These are phyloP conservation scores for Trichoderma sp. DNA, from an alignment of 2,329 filamentous ascomycete genomes.

Conservation along the genomic window DNA sequence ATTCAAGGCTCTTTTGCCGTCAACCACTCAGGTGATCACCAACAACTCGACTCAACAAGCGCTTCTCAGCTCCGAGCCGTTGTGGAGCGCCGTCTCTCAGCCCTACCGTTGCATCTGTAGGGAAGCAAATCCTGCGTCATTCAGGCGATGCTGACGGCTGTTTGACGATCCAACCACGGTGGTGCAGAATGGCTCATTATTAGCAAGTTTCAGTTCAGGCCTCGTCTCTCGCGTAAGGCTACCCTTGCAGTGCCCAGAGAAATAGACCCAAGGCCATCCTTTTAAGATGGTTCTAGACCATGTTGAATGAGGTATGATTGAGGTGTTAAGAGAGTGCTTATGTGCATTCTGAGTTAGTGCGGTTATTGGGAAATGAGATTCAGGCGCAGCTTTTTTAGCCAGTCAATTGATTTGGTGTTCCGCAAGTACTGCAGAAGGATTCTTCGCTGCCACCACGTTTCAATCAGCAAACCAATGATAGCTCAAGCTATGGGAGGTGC, in stretches of 20 bases:
- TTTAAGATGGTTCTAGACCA: background rate
- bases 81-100: constrained; percentile 1
- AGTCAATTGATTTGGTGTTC: background rate
- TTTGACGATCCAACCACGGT: background rate
- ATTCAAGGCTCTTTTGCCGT: background rate
- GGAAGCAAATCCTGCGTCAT: background rate
- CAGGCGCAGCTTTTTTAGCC: background rate
- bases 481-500: background rate
- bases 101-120: background rate
- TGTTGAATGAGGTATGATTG: background rate
- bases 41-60: background rate
- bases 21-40: constrained; percentile 9
- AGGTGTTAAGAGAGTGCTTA: constrained; percentile 8
- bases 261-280: background rate
- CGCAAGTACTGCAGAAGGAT: background rate
- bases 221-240: background rate
- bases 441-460: background rate
- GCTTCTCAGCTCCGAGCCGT: background rate
- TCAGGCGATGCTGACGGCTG: background rate
- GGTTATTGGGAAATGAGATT: background rate
- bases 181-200: background rate
- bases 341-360: background rate
- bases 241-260: background rate
- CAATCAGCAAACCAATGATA: background rate
- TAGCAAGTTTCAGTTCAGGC: background rate